phyloP scores from a whole-genome alignment of 1,284 basidiomycete genomes.

The Cryptococcus hybrid region DNA sequence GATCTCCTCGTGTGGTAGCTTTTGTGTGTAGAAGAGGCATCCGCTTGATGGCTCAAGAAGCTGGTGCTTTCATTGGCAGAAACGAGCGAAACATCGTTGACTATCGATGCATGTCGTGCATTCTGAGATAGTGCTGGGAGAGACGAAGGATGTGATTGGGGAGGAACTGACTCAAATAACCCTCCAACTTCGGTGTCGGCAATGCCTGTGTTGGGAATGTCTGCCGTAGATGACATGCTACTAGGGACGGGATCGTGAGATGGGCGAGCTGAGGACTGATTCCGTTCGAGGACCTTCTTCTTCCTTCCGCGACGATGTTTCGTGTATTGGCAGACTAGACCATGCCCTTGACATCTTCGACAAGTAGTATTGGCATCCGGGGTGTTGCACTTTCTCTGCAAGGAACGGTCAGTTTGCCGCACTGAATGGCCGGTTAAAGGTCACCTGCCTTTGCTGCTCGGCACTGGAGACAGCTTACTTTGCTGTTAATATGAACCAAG shows the following conservation, averaged over 20 bases:
- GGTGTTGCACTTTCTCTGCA: too few species aligned
- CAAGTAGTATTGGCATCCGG: conserved; percentile 4
- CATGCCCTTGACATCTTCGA: conserved; percentile 23
- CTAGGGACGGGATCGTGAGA: background rate
- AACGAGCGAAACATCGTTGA: background rate
- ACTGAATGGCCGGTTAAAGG: too few species aligned
- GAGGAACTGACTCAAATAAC: background rate
- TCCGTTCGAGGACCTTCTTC: conserved; percentile 15
- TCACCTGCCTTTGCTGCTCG: too few species aligned
- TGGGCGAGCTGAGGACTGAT: background rate
- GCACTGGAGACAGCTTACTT: too few species aligned
- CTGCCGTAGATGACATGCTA: background rate
- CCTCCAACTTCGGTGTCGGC: background rate
- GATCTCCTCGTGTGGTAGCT: too few species aligned
- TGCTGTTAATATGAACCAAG: too few species aligned
- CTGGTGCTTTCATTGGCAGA: background rate
- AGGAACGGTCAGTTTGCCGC: too few species aligned
- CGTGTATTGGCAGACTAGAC: conserved; percentile 27
- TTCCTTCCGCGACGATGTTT: conserved; percentile 25
- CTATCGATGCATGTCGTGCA: too few species aligned
- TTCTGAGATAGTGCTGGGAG: background rate
- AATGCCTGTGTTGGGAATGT: background rate
- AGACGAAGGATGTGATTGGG: background rate
- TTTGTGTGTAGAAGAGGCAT: background rate
- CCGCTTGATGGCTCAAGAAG: background rate